phyloP scores from a whole-genome alignment of 1,284 basidiomycete genomes.

The Porogramme epimiltina region DNA sequence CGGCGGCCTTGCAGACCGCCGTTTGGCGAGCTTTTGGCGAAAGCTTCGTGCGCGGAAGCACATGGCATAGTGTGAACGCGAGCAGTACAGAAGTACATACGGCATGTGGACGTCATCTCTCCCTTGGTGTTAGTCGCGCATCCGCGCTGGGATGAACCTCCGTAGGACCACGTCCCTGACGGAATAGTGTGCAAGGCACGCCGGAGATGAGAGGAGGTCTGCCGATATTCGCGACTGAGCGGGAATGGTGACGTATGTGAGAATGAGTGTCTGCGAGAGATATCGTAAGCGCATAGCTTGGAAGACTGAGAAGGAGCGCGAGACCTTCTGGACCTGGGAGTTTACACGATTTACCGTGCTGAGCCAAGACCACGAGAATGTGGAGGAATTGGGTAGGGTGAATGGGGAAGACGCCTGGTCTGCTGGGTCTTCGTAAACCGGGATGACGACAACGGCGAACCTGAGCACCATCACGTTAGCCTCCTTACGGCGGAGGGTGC shows the following conservation, averaged over 20 bases:
- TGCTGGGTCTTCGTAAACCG: constrained; percentile 82
- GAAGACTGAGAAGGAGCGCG: neutral
- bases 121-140: constrained; percentile 80
- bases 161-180: constrained; percentile 86
- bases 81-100: no score
- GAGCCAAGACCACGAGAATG: constrained; percentile 93
- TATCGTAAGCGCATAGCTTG: neutral
- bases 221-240: constrained; percentile 56
- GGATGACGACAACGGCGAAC: constrained; percentile 88
- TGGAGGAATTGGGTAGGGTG: constrained; percentile 63
- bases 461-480: constrained; percentile 43
- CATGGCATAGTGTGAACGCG: no score
- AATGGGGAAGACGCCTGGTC: constrained; percentile 70
- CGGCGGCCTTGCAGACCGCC: no score
- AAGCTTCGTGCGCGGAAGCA: neutral
- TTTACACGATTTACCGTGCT: constrained; percentile 97
- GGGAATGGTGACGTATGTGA: constrained; percentile 92
- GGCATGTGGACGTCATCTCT: no score
- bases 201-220: constrained; percentile 64
- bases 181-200: constrained; percentile 70
- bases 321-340: constrained; percentile 94
- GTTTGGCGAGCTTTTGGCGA: neutral
- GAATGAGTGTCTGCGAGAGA: constrained; percentile 71
- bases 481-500: neutral
- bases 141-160: constrained; percentile 88